These are phyloP conservation scores for Pythium biforme DNA, from an alignment of 352 stramenopile species.

Conservation along the genomic window DNA sequence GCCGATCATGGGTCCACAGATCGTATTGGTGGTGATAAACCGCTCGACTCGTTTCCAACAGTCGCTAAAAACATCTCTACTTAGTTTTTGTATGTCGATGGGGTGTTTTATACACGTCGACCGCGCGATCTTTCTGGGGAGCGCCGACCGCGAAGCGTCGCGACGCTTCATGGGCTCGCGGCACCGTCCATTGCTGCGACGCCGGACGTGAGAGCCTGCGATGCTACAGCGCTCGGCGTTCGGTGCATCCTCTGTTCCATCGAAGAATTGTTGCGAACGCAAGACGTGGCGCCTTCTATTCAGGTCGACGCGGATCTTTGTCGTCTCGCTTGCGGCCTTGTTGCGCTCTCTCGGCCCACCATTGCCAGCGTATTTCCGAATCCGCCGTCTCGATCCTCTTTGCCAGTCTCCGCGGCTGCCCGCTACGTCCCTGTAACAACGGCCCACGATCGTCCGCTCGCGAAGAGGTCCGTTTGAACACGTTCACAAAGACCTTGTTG, in stretches of 20 bases:
- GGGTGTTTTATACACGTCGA: background rate
- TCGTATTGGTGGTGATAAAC: no score
- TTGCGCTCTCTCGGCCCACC: no score
- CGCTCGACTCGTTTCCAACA: background rate
- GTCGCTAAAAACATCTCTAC: background rate
- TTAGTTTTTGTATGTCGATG: background rate
- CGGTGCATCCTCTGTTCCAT: background rate
- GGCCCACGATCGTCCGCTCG: background rate
- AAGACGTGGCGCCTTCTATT: background rate
- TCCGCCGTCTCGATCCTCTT: background rate
- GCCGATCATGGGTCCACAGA: no score
- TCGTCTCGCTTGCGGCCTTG: no score
- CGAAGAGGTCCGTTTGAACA: no score
- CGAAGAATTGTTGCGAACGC: background rate
- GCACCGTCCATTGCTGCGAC: background rate
- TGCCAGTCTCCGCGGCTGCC: no score
- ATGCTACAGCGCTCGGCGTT: background rate
- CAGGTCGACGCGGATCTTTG: constrained; percentile 4
- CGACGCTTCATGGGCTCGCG: background rate
- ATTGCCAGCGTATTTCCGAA: background rate
- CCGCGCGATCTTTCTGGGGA: background rate
- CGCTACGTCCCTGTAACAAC: no score
- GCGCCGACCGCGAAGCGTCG: background rate
- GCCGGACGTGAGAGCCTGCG: background rate
- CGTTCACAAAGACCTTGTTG: no score